Evolutionary conservation across 495 filamentous ascomycete genomes (phyloP).

Genomic region (Aspergillus sclerotiicarbonarius): DNA sequence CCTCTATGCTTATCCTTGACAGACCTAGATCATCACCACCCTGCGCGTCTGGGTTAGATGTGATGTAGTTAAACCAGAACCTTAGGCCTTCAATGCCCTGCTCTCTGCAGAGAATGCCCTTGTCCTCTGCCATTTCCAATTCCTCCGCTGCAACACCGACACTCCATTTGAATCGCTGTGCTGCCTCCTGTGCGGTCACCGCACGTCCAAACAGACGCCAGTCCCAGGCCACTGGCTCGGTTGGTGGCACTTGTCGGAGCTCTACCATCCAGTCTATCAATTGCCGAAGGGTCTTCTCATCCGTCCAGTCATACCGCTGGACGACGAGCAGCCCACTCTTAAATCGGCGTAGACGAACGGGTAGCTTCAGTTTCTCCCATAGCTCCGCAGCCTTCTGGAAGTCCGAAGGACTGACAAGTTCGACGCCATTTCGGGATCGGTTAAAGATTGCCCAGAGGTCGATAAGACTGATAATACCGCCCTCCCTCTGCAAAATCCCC

Average conservation of each 20-base stretch:
- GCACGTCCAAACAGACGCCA: slow-evolving; percentile 75
- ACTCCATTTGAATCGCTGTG: slow-evolving; percentile 94
- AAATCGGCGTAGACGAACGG: slow-evolving; percentile 82
- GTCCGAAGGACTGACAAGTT: slow-evolving; percentile 87
- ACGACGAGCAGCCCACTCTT: slow-evolving; percentile 91
- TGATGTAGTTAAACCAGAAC: slow-evolving; percentile 75
- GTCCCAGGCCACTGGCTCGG: slow-evolving; percentile 67
- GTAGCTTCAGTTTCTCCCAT: slow-evolving; percentile 86
- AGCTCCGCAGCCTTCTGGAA: slow-evolving; percentile 84
- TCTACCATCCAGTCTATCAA: slow-evolving; percentile 76
- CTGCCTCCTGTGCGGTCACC: slow-evolving; percentile 85
- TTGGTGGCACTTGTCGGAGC: slow-evolving; percentile 61
- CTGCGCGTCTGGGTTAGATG: slow-evolving; percentile 5
- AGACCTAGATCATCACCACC: slow-evolving; percentile 10
- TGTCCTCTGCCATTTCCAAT: slow-evolving; percentile 93
- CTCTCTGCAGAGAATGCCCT: slow-evolving; percentile 77
- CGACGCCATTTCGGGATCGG: slow-evolving; percentile 89
- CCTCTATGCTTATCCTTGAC: slow-evolving; percentile 15
- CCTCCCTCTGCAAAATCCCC: slow-evolving; percentile 77
- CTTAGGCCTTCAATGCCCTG: slow-evolving; percentile 77
- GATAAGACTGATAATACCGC: slow-evolving; percentile 91
- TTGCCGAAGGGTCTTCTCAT: slow-evolving; percentile 80
- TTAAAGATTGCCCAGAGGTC: slow-evolving; percentile 98
- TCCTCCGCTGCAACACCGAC: slow-evolving; percentile 97
- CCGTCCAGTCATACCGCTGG: slow-evolving; percentile 82